Evolutionary conservation across 2,329 filamentous ascomycete genomes (phyloP), one percentile per base, ranked within the genome.

Genomic region (Arthrinium puccinioides): DNA sequence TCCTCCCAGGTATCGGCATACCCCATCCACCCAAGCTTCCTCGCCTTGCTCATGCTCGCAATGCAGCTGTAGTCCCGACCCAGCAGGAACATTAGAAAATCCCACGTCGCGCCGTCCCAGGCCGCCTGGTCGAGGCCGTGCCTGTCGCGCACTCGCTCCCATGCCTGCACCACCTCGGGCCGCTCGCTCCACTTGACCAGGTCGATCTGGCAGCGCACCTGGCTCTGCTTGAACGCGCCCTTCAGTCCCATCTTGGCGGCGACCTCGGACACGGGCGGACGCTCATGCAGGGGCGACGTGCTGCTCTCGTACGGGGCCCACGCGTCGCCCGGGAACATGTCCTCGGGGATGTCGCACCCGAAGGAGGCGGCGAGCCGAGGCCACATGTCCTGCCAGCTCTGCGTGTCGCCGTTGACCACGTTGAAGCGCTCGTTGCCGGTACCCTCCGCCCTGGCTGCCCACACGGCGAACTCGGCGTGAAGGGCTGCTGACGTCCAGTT

Each of bases 41-140:
- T 56, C n/a, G 64, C 63, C 49, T 68, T 70, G 38, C 56, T 63
- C 57, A 66, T 64, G 36, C 54, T 62, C 28, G 61, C 46, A 2
- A 66, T 59, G 6, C 63, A 32, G 45, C 61, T 56, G 39, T 58
- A 69, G 28, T 60, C 56, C 25, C 62, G 49, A 5, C 63, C 63
- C 25, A 70, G 50, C n/a, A 64, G 54, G 44, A 64, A 66, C n/a
- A 57, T 57, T 30, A 62, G 39, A 42, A 67, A 67, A 1, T 32
- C 48, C 62, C 63, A 69, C 3, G 64, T 67, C 14, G 59, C 65
- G 43, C 61, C 55, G 26, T 62, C 59, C 28, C 65, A 61, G 3
- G 51, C 55, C 9, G 54, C 53, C 40, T 59, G 53, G 26, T 62
- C 52, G 32, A 66, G 38, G 0, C 55, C 56, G 21, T 64, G 48